Percentiles rank a stretch among this genome's conserved stretches.
Conservation (phyloP, 495 filamentous ascomycete species). For the Melanomma pulvis-pyrius region DNA sequence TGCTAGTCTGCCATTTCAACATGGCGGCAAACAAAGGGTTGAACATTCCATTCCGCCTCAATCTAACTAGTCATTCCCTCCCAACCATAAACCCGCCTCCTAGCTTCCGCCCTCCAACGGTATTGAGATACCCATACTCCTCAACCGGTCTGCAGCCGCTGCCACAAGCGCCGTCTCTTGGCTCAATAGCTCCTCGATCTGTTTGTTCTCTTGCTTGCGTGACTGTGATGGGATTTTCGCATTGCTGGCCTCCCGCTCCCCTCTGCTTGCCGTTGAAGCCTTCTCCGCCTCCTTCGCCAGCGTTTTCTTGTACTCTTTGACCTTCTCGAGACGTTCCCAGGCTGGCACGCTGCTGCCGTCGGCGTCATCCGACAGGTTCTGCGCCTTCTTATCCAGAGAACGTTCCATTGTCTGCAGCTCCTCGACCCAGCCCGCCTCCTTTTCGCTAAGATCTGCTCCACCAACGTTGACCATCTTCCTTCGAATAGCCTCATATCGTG, state of each 20-base stretch:
- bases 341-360: conserved; percentile 24
- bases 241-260: conserved; percentile 13
- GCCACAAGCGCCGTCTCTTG: conserved; percentile 32
- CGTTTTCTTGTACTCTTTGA: conserved; percentile 28
- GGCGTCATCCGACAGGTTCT: conserved; percentile 17
- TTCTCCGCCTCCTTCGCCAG: conserved; percentile 36
- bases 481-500: conserved; percentile 66
- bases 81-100: not conserved
- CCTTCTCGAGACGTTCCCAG: conserved; percentile 36
- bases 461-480: conserved; percentile 61
- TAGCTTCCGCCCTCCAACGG: conserved; percentile 8
- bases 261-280: not conserved
- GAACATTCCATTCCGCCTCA: too few relatives aligned
- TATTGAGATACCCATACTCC: conserved; percentile 28
- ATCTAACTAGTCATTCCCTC: too few relatives aligned
- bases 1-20: not conserved
- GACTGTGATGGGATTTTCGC: conserved; percentile 38
- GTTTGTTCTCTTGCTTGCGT: conserved; percentile 38
- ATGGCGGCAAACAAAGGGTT: too few relatives aligned
- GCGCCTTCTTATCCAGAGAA: conserved; percentile 38
- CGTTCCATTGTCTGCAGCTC: conserved; percentile 50
- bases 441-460: conserved; percentile 64
- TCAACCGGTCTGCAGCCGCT: conserved; percentile 19
- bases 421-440: conserved; percentile 39
- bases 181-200: conserved; percentile 29